A percentile compares a stretch with the other conserved stretches of the same genome.
Conservation (phyloP, 164 flowering plant genomes). For the Warburgia ugandensis region DNA sequence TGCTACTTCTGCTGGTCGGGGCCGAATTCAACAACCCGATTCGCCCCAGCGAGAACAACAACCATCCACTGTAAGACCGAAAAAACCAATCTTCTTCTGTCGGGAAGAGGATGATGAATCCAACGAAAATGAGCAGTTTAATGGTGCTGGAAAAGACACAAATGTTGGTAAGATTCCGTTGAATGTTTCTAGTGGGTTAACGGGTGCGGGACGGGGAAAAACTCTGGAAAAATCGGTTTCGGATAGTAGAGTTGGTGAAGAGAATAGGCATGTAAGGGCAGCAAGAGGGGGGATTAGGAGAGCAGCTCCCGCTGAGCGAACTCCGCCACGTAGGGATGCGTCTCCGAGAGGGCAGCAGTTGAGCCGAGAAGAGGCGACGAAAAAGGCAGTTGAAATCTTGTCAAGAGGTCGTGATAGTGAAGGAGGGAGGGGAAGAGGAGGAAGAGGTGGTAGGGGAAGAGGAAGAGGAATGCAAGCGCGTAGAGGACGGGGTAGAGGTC, state of each 20-base stretch:
- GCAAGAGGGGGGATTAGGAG: conserved; percentile 6
- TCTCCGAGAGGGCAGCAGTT: conserved; percentile 13
- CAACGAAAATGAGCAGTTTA: conserved; percentile 2
- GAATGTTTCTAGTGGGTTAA: conserved; percentile 13
- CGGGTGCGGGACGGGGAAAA: conserved; percentile 60
- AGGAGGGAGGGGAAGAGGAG: conserved; percentile 23
- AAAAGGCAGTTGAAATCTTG: conserved; percentile 32
- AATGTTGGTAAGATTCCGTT: conserved; percentile 14
- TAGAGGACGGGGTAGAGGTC: conserved; percentile 15
- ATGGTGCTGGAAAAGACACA: not conserved
- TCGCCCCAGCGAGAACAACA: conserved; percentile 6
- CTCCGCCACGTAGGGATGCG: too few species aligned
- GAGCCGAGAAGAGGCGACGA: conserved; percentile 39
- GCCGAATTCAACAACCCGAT: conserved; percentile 12
- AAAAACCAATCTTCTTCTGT: conserved; percentile 34
- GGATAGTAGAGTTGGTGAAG: conserved; percentile 21
- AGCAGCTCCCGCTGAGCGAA: not conserved
- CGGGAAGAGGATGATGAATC: conserved; percentile 16
- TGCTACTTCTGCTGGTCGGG: conserved; percentile 29
- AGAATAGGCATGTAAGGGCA: conserved; percentile 44
- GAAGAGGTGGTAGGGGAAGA: conserved; percentile 19
- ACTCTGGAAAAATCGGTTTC: conserved; percentile 11
- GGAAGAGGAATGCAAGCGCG: conserved; percentile 14
- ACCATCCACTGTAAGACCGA: conserved; percentile 7
- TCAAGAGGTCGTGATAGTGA: conserved; percentile 22